Evolutionary conservation across 2,329 filamentous ascomycete genomes (phyloP).

Genomic region (Emericellopsis cladophorae): DNA sequence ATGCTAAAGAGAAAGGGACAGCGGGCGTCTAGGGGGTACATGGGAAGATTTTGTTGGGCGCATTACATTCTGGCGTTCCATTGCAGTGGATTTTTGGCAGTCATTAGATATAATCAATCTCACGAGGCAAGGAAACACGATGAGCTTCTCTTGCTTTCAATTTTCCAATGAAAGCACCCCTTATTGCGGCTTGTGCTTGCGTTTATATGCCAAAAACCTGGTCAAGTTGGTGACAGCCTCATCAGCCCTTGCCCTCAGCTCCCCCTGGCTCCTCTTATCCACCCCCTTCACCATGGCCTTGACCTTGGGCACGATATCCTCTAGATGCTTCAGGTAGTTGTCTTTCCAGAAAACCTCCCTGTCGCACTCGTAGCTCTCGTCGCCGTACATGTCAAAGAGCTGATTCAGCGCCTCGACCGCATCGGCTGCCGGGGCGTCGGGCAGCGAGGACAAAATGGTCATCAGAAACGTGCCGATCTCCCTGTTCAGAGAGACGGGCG

Average conservation of each 20-base stretch:
- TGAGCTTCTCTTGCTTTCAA: neutral
- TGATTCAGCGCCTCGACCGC: slow-evolving; percentile 53
- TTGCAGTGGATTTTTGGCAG: neutral
- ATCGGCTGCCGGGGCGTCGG: slow-evolving; percentile 41
- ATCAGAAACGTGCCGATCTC: slow-evolving; percentile 53
- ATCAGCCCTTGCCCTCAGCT: slow-evolving; percentile 46
- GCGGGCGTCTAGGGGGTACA: neutral
- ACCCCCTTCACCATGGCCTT: slow-evolving; percentile 45
- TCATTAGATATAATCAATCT: neutral
- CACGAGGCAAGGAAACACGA: neutral
- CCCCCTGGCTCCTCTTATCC: slow-evolving; percentile 43
- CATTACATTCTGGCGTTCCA: neutral
- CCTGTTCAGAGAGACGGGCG: slow-evolving; percentile 40
- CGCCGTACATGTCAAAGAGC: slow-evolving; percentile 54
- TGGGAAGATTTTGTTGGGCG: neutral
- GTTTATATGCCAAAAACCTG: slow-evolving; percentile 54
- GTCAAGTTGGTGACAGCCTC: slow-evolving; percentile 47
- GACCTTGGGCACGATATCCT: slow-evolving; percentile 37
- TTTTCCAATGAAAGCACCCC: slow-evolving; percentile 1
- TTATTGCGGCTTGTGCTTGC: slow-evolving; percentile 32
- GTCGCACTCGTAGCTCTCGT: slow-evolving; percentile 46
- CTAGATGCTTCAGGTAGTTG: slow-evolving; percentile 44
- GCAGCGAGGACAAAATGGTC: slow-evolving; percentile 36
- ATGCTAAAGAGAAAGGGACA: slow-evolving; percentile 42
- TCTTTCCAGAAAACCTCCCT: slow-evolving; percentile 51